Percentiles rank a stretch among this genome's conserved stretches.
These are phyloP conservation scores for Cicer judaicum DNA, from an alignment of 306 rosid genomes.

Conservation along the genomic window DNA sequence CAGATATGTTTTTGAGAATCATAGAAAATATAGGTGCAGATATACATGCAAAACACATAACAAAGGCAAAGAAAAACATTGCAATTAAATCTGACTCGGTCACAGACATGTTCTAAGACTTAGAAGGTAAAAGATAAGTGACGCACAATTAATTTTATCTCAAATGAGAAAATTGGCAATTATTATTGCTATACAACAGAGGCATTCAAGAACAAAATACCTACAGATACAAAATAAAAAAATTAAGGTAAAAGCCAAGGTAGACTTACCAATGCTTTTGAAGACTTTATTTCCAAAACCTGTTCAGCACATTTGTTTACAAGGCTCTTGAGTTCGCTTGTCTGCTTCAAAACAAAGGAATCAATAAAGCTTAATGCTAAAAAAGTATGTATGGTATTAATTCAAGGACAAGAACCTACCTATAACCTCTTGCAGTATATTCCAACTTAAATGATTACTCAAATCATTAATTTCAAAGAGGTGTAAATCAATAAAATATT, in stretches of 20 bases:
- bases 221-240: slow-evolving; percentile 2
- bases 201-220: slow-evolving; percentile 27
- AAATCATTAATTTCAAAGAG: slow-evolving; percentile 21
- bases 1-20: slow-evolving; percentile 5
- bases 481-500: slow-evolving; percentile 9
- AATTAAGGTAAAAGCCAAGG: slow-evolving; percentile 28
- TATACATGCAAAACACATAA: slow-evolving; percentile 10
- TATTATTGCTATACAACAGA: not conserved
- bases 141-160: slow-evolving; percentile 1
- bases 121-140: slow-evolving; percentile 18
- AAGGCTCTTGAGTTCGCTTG: slow-evolving; percentile 60
- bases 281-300: slow-evolving; percentile 69
- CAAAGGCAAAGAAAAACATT: slow-evolving; percentile 13
- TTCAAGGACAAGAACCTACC: slow-evolving; percentile 1
- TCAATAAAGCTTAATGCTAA: slow-evolving; percentile 38
- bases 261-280: slow-evolving; percentile 69
- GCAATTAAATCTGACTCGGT: slow-evolving; percentile 14
- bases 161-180: slow-evolving; percentile 26
- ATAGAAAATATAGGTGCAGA: slow-evolving; percentile 1
- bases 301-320: slow-evolving; percentile 71
- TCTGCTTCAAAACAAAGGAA: slow-evolving; percentile 57
- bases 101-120: slow-evolving; percentile 17
- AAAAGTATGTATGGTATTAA: slow-evolving; percentile 18
- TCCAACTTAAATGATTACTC: slow-evolving; percentile 23
- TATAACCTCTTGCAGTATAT: slow-evolving; percentile 30